Conservation (phyloP, 495 filamentous ascomycete species). For the Entonaema liquescens region DNA sequence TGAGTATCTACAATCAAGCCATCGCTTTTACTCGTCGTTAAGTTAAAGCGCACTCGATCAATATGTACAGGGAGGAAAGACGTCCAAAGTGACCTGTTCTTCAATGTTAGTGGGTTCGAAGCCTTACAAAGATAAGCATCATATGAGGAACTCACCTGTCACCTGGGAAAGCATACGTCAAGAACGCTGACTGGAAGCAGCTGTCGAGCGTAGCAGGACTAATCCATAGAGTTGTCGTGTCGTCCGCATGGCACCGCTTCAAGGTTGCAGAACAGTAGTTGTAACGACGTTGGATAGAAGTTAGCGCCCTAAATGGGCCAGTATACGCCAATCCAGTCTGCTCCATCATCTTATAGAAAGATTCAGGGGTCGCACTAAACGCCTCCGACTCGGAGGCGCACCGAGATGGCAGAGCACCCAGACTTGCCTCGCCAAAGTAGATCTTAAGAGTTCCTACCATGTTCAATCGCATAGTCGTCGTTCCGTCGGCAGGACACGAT, state of each 20-base stretch:
- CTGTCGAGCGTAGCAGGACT: constrained; percentile 60
- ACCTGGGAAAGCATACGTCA: constrained; percentile 55
- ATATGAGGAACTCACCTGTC: constrained; percentile 45
- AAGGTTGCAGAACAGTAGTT: constrained; percentile 56
- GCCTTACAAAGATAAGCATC: not conserved
- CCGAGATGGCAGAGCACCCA: constrained; percentile 39
- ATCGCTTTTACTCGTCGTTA: constrained; percentile 39
- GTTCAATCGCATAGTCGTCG: constrained; percentile 50
- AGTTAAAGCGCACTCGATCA: constrained; percentile 50
- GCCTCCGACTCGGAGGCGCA: constrained; percentile 45
- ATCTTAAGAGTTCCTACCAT: constrained; percentile 49
- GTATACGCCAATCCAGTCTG: constrained; percentile 53
- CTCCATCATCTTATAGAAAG: constrained; percentile 58
- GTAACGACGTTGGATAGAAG: constrained; percentile 51
- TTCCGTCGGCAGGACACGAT: constrained; percentile 47
- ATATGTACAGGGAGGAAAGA: constrained; percentile 54
- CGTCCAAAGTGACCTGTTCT: constrained; percentile 52
- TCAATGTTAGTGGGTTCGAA: constrained; percentile 3
- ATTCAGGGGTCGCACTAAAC: constrained; percentile 43
- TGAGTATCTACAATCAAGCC: constrained; percentile 50
- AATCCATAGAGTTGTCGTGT: constrained; percentile 48
- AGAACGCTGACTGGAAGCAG: constrained; percentile 57
- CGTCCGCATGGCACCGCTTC: constrained; percentile 43
- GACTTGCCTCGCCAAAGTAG: constrained; percentile 42
- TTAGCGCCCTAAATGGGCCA: constrained; percentile 53